Base-by-base conservation (phyloP, 106 monocot genomes). In the Allium fistulosum region DNA sequence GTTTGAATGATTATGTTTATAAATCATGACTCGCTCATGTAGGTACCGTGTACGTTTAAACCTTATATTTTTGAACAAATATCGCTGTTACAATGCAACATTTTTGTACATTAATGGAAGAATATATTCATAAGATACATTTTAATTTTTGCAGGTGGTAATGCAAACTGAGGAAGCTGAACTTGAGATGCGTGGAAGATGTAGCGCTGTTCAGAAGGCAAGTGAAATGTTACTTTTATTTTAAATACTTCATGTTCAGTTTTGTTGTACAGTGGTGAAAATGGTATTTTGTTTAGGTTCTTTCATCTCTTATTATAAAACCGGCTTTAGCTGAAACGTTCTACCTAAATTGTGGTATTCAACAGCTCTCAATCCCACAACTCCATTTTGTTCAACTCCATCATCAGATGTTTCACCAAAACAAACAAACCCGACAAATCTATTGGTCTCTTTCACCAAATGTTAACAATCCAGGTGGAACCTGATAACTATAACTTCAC, bases 81-180 rank as follows among this genome's bases (percentile, higher is more conserved):
- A 22, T 22, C 1, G 22, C 22, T 22, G 22, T 22, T 22, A 22
- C 22, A 22, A 22, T 22, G 22, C 22, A 22, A 22, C 22, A 0
- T 22, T 22, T 22, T 22, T 22, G 22, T 22, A 22, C 22, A 22
- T 22, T 22, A 22, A 22, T 22, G 22, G 22, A 22, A 22, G 22
- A 22, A 22, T 22, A 22, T 22, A 22, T 22, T 22, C 22, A 22
- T 22, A 22, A 22, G 22, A 22, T 22, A 22, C 22, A 22, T 22
- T 22, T 22, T 22, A 22, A 22, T 22, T 22, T 22, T 22, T 22
- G 22, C 10, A 99, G 97, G 92, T 99, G n/a, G 62, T 92, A 11
- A 99, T 99, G 97, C 97, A 99, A 77, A 92, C 97, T 75, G 97
- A 92, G 69, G 89, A 83, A 76, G 89, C 97, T 58, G 97, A 99